Conservation (phyloP, 1,284 basidiomycete species). For the Rhodofomes roseus region DNA sequence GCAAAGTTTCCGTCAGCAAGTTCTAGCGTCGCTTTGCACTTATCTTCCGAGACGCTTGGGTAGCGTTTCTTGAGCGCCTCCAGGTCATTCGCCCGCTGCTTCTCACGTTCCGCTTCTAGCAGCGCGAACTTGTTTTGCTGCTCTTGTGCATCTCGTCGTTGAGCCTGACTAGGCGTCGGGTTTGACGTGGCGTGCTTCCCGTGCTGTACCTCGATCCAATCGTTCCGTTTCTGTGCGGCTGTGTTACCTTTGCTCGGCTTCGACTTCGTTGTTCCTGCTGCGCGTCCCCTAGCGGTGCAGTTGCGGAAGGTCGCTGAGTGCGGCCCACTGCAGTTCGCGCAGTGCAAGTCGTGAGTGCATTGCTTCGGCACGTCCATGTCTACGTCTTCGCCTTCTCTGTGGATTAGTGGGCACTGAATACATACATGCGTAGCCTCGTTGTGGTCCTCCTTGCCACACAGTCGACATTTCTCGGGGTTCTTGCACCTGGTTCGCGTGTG, state of each 20-base stretch:
- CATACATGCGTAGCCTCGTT: not conserved
- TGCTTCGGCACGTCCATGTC: not conserved
- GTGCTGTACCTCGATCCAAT: not conserved
- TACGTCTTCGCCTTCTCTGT: not conserved
- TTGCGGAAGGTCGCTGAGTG: conserved; percentile 2
- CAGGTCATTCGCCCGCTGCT: not conserved
- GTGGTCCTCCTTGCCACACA: not conserved
- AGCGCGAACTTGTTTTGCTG: not conserved
- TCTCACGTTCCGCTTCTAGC: not conserved
- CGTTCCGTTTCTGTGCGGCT: not conserved
- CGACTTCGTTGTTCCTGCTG: not conserved
- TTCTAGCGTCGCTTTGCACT: not conserved
- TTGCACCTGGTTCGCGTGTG: not conserved
- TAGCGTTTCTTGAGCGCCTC: not conserved
- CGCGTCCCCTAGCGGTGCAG: not conserved
- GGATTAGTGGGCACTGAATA: not conserved
- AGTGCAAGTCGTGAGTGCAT: not conserved
- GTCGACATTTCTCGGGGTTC: not conserved
- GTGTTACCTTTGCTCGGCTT: not conserved
- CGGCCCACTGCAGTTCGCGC: not conserved
- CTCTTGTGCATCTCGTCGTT: not conserved
- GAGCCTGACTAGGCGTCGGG: not conserved
- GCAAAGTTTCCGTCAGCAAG: not conserved
- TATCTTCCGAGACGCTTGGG: not conserved
- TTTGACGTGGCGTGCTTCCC: not conserved